Base-by-base conservation (phyloP, 2,329 filamentous ascomycete species). In the Arthrobotrys entomopaga region DNA sequence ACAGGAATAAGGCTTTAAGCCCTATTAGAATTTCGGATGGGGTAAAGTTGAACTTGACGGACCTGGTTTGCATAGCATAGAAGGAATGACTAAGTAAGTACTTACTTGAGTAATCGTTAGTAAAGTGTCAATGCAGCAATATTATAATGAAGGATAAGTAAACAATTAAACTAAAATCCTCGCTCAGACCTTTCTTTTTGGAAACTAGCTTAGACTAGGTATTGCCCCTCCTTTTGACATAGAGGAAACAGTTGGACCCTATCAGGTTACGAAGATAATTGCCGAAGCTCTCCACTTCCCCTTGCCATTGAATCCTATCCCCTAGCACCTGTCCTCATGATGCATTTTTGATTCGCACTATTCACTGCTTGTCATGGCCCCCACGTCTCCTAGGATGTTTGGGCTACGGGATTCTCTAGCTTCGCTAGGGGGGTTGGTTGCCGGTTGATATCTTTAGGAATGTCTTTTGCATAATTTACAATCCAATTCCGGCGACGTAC, bases 401-500 rank as follows among this genome's bases (percentile, higher is more conserved):
- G 19, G 34, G 38, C 26, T 24, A 50, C 65, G 52, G 57, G 38
- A 64, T 58, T 61, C 48, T 56, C 56, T 34, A 54, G 49, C 49
- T 46, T 63, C 48, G 50, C 34, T 29, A 26, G 19, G 40, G 29
- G 15, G 63, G 59, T 49, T 61, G 52, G 57, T 50, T 54, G 59
- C 40, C 57, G 52, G 57, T 50, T 54, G 34, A 56, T 52, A 26
- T 66, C 63, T 24, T 59, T 34, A 67, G 70, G 70, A 74, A 74
- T 74, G 70, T 63, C 42, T 58, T 67, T 57, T 65, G 70, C 63
- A 67, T 67, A 54, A 34, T 66, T 57, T 46, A 67, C 4, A 64
- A 49, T 74, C 70, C 63, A 63, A 57, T 74, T 74, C 63, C 70
- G 70, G 70, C 63, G 63, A 74, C 22, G 20, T 24, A 57, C 57